phyloP scores from a whole-genome alignment of 2,329 filamentous ascomycete genomes.

The Trichoderma polysporum region DNA sequence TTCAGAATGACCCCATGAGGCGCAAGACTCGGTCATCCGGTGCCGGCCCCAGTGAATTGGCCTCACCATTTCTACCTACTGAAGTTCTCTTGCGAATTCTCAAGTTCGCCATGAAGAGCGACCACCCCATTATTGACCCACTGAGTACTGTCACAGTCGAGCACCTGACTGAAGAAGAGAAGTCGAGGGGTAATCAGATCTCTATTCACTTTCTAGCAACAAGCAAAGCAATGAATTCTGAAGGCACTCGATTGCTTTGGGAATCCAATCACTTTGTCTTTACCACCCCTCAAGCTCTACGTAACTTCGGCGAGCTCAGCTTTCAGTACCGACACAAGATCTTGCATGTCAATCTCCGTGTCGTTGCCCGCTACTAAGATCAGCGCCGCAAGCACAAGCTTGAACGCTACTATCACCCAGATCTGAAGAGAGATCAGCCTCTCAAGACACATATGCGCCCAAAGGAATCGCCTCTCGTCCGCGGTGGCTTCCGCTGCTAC shows the following conservation, averaged over 20 bases:
- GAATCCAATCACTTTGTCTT: constrained; percentile 54
- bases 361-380: constrained; percentile 58
- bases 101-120: constrained; percentile 50
- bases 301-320: constrained; percentile 49
- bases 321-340: constrained; percentile 44
- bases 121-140: constrained; percentile 54
- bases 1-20: constrained; percentile 32
- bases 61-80: constrained; percentile 47
- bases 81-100: constrained; percentile 55
- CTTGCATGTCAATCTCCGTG: constrained; percentile 48
- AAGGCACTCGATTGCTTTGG: constrained; percentile 53
- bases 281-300: constrained; percentile 51
- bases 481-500: constrained; percentile 55
- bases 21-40: constrained; percentile 37
- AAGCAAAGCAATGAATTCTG: constrained; percentile 49
- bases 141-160: constrained; percentile 46
- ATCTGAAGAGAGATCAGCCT: constrained; percentile 42
- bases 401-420: constrained; percentile 43
- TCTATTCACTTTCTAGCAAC: constrained; percentile 55
- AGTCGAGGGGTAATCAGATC: constrained; percentile 46
- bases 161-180: constrained; percentile 45
- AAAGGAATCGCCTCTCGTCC: constrained; percentile 46
- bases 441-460: constrained; percentile 45
- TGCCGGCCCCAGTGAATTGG: constrained; percentile 29
- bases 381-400: constrained; percentile 44